These are phyloP conservation scores for Eutrema heterophyllum DNA, from an alignment of 345 rosid species.

Conservation along the genomic window DNA sequence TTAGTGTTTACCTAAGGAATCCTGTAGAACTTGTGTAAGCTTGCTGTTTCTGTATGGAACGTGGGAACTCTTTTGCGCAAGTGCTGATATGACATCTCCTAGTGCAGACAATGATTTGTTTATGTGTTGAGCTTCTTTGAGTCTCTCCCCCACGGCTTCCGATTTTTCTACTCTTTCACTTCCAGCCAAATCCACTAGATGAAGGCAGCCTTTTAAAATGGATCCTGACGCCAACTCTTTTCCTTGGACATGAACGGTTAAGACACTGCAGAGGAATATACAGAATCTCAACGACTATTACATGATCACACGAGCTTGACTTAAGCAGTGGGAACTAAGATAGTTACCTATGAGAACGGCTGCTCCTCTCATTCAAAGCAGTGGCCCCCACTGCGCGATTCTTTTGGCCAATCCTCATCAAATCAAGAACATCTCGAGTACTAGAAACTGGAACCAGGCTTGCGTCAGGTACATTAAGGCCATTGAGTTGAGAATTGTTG, in stretches of 20 bases:
- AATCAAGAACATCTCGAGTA: slow-evolving; percentile 87
- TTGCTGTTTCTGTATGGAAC: slow-evolving; percentile 97
- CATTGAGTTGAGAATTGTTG: slow-evolving; percentile 82
- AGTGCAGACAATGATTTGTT: slow-evolving; percentile 91
- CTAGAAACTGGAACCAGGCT: slow-evolving; percentile 76
- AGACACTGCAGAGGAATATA: slow-evolving; percentile 49
- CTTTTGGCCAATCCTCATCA: slow-evolving; percentile 85
- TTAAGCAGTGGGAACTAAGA: background rate
- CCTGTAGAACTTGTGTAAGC: slow-evolving; percentile 93
- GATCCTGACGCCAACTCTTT: slow-evolving; percentile 80
- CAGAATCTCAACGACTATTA: background rate
- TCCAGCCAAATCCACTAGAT: slow-evolving; percentile 96
- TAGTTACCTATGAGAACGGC: slow-evolving; percentile 86
- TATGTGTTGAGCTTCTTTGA: slow-evolving; percentile 97
- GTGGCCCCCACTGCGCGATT: slow-evolving; percentile 98
- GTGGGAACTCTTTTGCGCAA: slow-evolving; percentile 87
- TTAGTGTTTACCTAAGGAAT: slow-evolving; percentile 67
- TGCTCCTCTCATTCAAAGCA: slow-evolving; percentile 91
- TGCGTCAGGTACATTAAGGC: slow-evolving; percentile 98
- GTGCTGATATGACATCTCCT: slow-evolving; percentile 94
- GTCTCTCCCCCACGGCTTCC: slow-evolving; percentile 91
- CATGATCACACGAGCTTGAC: background rate
- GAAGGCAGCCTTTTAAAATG: slow-evolving; percentile 81
- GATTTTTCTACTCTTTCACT: slow-evolving; percentile 98
- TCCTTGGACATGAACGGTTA: slow-evolving; percentile 92